Percentiles rank a stretch among this genome's conserved stretches.
These are phyloP conservation scores for Inga oerstediana DNA, from an alignment of 306 rosid genomes.

Conservation along the genomic window DNA sequence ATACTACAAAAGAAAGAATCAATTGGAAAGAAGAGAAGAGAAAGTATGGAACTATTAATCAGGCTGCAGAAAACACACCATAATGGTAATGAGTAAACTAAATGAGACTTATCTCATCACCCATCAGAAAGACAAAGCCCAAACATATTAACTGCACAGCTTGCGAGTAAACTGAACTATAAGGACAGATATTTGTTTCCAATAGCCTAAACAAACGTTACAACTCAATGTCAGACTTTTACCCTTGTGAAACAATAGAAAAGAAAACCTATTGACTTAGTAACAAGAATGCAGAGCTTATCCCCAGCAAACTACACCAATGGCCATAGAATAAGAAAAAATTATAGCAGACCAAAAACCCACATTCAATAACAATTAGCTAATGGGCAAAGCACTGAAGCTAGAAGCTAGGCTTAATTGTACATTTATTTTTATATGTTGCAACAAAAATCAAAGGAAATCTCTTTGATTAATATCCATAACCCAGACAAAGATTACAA, in stretches of 20 bases:
- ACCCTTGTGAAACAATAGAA: neutral
- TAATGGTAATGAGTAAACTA: neutral
- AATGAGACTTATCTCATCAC: neutral
- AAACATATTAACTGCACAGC: neutral
- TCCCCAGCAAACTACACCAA: neutral
- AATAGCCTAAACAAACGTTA: neutral
- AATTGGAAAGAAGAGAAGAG: slow-evolving; percentile 28
- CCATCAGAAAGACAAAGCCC: neutral
- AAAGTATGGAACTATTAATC: slow-evolving; percentile 38
- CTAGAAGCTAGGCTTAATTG: neutral
- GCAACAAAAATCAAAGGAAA: too few species aligned
- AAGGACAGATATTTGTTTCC: neutral
- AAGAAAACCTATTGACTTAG: neutral
- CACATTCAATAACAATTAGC: neutral
- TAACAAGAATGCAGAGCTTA: neutral
- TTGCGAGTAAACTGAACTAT: neutral
- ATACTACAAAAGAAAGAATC: slow-evolving; percentile 5
- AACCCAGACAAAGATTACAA: too few species aligned
- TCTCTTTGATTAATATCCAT: too few species aligned
- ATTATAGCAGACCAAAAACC: neutral
- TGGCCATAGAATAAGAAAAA: neutral
- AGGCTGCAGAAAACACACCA: slow-evolving; percentile 41
- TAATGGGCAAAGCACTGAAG: neutral
- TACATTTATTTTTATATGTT: too few species aligned
- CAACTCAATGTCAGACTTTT: neutral